Evolutionary conservation across 768 basidiomycete species (phyloP).

Genomic region (Boletus reticuloceps): DNA sequence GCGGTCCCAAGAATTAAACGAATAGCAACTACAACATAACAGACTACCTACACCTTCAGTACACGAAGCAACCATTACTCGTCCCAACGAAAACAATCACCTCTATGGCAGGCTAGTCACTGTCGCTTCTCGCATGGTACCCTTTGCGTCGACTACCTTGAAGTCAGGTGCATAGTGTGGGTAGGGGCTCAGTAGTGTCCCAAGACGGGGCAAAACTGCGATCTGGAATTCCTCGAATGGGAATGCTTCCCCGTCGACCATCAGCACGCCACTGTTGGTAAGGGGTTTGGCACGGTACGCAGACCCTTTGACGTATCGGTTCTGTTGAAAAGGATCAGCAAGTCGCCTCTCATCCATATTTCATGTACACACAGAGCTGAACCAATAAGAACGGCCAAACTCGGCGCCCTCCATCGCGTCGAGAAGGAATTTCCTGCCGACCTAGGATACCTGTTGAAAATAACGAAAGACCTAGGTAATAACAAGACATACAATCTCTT

Average conservation of each 20-base stretch:
- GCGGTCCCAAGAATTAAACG: background rate
- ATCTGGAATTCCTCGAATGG: slow-evolving; percentile 76
- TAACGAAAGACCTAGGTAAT: background rate
- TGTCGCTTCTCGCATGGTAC: slow-evolving; percentile 15
- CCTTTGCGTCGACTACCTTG: slow-evolving; percentile 24
- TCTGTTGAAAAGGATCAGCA: slow-evolving; percentile 36
- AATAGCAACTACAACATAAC: background rate
- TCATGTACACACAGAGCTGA: slow-evolving; percentile 44
- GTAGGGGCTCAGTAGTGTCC: slow-evolving; percentile 60
- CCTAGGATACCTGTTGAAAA: slow-evolving; percentile 16
- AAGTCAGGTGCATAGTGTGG: slow-evolving; percentile 56
- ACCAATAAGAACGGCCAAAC: slow-evolving; percentile 62
- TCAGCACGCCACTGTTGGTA: slow-evolving; percentile 49
- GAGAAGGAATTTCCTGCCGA: slow-evolving; percentile 46
- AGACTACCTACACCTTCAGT: background rate
- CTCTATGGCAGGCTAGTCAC: slow-evolving; percentile 1
- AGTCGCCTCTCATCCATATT: background rate
- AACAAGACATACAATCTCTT: slow-evolving; percentile 50
- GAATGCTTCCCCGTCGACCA: slow-evolving; percentile 77
- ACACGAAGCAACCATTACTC: background rate
- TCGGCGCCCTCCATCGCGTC: slow-evolving; percentile 59
- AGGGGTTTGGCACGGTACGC: slow-evolving; percentile 72
- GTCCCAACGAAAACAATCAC: background rate
- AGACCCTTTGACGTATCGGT: slow-evolving; percentile 69
- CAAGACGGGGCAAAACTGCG: slow-evolving; percentile 68